These are phyloP conservation scores for Ceratorhiza oryzae-sativae DNA, from an alignment of 1,284 basidiomycete genomes.

Conservation along the genomic window DNA sequence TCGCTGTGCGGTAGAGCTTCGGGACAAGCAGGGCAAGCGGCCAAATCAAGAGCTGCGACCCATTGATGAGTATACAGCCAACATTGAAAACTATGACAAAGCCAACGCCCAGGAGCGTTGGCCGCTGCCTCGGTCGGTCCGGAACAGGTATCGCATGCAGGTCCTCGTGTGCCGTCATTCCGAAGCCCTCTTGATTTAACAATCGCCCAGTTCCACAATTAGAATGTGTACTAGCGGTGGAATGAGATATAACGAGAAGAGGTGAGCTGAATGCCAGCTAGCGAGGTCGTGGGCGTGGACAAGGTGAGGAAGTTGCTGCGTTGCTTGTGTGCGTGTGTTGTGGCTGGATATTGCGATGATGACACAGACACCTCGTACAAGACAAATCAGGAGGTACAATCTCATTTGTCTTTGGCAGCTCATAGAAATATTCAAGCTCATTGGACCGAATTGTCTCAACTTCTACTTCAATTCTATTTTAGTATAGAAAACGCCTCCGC, in stretches of 20 bases:
- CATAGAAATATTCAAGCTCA: background rate
- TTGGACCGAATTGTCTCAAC: background rate
- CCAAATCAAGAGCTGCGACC: slow-evolving; percentile 71
- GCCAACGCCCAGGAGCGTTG: slow-evolving; percentile 59
- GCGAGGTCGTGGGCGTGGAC: slow-evolving; percentile 20
- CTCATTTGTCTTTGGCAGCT: background rate
- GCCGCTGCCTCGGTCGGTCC: slow-evolving; percentile 55
- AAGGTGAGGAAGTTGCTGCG: slow-evolving; percentile 17
- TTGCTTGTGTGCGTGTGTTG: slow-evolving; percentile 10
- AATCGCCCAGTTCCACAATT: background rate
- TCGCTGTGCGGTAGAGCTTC: slow-evolving; percentile 67
- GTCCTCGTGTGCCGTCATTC: slow-evolving; percentile 29
- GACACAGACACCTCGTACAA: slow-evolving; percentile 12
- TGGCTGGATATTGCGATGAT: background rate
- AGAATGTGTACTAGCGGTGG: background rate
- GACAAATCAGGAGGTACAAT: slow-evolving; percentile 13
- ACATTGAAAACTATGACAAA: slow-evolving; percentile 70
- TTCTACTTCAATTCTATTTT: slow-evolving; percentile 14
- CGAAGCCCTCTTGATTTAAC: background rate
- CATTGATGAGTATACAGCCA: slow-evolving; percentile 72
- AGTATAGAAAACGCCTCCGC: background rate
- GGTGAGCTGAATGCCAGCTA: background rate
- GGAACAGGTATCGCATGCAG: slow-evolving; percentile 34
- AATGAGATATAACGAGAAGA: background rate
- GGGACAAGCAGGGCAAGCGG: slow-evolving; percentile 61